Base-by-base conservation (phyloP, 257 asterid species). In the Eustoma russellianum region DNA sequence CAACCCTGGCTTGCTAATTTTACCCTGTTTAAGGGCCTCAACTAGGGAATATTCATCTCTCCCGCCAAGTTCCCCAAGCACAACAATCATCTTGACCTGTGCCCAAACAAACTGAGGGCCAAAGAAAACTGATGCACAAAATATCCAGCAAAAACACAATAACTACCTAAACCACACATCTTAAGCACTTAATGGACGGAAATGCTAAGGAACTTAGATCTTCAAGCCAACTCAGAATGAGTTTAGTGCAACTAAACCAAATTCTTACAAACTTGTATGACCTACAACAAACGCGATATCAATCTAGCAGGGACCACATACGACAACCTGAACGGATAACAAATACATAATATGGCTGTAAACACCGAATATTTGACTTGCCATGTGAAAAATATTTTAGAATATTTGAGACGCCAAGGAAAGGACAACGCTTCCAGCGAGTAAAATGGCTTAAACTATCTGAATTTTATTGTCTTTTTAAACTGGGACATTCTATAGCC, bases 41-140 rank as follows among this genome's bases (percentile, higher is more conserved):
- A 92, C 97, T 33, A 91, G 71, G 64, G 95, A 91, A 76, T 92
- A 92, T 75, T 92, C 98, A 83, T 92, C 98, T 66, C 93, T 83
- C 44, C 98, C 98, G 62, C 98, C 98, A 60, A 92, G 95, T 74
- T 92, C 98, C 66, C 98, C 98, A 33, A 92, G 98, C 79, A 92
- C 98, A 62, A 92, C 94, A 16, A 88, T 66, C 94, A 92, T 85
- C 75, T 92, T 92, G 35, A 92, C 75, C 98, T 92, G 73, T 55
- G 50, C 48, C 54, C 48, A 62, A 24, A 56, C 33, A 44, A 61
- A 62, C 53, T 43, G 13, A 45, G 65, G 60, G 59, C 59, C 24
- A 67, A 64, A 33, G 46, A 66, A 50, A 59, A 16, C 1, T 30
- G n/a, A 34, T 51, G 52, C 15, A 53, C 48, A 17, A 38, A 17